Evolutionary conservation across 2,329 filamentous ascomycete species (phyloP), one percentile per base, ranked within the genome.

Genomic region (Aureobasidium pullulans): DNA sequence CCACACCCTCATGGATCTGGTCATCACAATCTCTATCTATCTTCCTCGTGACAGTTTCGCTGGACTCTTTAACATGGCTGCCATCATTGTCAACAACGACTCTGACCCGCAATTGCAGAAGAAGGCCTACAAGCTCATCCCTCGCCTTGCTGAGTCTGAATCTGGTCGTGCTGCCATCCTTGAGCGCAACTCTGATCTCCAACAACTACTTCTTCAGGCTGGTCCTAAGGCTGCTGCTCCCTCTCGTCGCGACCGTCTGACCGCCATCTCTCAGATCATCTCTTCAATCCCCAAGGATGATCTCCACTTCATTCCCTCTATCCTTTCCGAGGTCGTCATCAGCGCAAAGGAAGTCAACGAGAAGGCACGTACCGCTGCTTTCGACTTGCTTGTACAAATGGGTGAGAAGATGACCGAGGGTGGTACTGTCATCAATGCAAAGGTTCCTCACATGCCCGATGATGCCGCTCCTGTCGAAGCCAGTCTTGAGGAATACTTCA

Each of bases 331-430:
- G 75, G 90, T 97, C 36, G 92, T 99, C 56, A 91, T 99, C 63
- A 89, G 90, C 63, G 95, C 91, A 75, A 99, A 99, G 74, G 94
- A 99, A 76, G 90, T 94, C 69, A 99, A 99, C 70, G 94, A 99
- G 73, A 91, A 91, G 69, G 92, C 94, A 0, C 83, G 94, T 63
- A 91, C 89, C 57, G 85, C 87, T 2, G 93, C 94, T 0, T 99
- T 96, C 70, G 90, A 95, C 53, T 80, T 97, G 15, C 82, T 99
- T 11, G 88, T 99, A 23, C 81, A 88, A 46, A 92, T 97, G 83
- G 92, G 90, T 15, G 84, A 90, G 70, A 88, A 86, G 66, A 91
- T 96, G 79, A 83, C 84, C 19, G 80, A 86, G 62, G 84, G 89
- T 4, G 86, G 86, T 39, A 79, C 81, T 52, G 94, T 99, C 63